phyloP scores from a whole-genome alignment of 768 basidiomycete species.

The Phaeotremella fagi region DNA sequence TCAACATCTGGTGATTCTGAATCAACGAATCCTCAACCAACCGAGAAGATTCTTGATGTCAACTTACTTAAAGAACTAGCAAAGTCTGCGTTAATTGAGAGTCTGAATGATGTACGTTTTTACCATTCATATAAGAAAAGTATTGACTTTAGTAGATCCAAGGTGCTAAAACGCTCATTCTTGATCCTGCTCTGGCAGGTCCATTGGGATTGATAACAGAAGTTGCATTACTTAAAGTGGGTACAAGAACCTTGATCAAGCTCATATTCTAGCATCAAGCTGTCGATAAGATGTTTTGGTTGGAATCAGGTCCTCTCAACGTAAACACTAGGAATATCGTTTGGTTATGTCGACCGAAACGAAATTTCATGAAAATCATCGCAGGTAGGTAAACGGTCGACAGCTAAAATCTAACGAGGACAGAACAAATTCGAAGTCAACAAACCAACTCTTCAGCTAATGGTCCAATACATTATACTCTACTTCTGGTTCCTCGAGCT shows the following conservation, averaged over 20 bases:
- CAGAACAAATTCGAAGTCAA: conserved; percentile 89
- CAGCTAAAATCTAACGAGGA: conserved; percentile 9
- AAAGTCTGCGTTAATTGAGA: conserved; percentile 73
- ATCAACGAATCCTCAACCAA: conserved; percentile 22
- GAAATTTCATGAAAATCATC: conserved; percentile 79
- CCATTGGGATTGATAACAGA: conserved; percentile 94
- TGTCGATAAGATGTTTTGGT: conserved; percentile 99
- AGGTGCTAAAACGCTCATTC: conserved; percentile 92
- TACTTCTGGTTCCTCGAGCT: conserved; percentile 79
- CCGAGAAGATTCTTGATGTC: conserved; percentile 34
- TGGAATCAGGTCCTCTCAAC: conserved; percentile 78
- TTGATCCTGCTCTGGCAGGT: conserved; percentile 79
- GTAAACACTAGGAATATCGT: conserved; percentile 83
- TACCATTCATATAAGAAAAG: neutral
- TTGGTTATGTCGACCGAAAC: conserved; percentile 83
- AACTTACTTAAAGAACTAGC: conserved; percentile 65
- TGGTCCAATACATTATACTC: conserved; percentile 74
- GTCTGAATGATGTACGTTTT: conserved; percentile 57
- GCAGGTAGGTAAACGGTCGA: conserved; percentile 61
- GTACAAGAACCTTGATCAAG: conserved; percentile 5
- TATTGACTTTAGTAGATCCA: conserved; percentile 33
- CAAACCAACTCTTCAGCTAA: conserved; percentile 48
- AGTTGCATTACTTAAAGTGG: conserved; percentile 82
- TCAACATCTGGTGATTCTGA: conserved; percentile 44
- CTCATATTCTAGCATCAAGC: conserved; percentile 73